Evolutionary conservation across 768 basidiomycete species (phyloP), one percentile per base, ranked within the genome.

Genomic region (Thelephora ganbajun): DNA sequence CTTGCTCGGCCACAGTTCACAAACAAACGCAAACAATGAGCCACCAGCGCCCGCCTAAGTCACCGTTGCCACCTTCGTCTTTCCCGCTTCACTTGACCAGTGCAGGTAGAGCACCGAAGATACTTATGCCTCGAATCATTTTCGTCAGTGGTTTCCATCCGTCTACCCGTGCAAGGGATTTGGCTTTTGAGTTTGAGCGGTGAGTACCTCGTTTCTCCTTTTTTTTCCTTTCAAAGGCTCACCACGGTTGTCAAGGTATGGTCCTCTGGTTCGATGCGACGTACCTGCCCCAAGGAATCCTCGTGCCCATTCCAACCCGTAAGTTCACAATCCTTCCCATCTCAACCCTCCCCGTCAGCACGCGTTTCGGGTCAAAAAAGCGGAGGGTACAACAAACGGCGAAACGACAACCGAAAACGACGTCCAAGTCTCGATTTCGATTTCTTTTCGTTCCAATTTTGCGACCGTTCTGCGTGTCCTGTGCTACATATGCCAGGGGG

Each of bases 181-280:
- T 92, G 2, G 89, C 89, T 1, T 85, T 67, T 56, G 87, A 90
- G 62, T 91, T 92, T 56, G 89, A 92, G 71, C 74, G 81, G 88
- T 88, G 50, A 47, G 57, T 55, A 19, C 6, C 34, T 45, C 34
- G 16, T 36, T 34, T 16, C 6, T 4, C 4, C 44, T 44, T 35
- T 23, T 1, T 19, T 50, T 43, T 23, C 7, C 33, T 22, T 19
- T 44, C 14, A 33, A 30, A 35, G 22, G 9, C 12, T 46, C 43
- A 44, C 39, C 6, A n/a, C 18, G 9, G 19, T 4, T 19, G 6
- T 36, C 12, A 59, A 90, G 87, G 48, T 91, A 71, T 54, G 88
- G 88, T 14, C 82, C 81, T 48, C 72, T 92, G 23, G 75, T 90
- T 51, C 83, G 88, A 50, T 92, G 89, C 66, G 89, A 92, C 59